Percentiles rank a stretch among this genome's conserved stretches.
These are phyloP conservation scores for Tetrapisispora namnaoensis DNA, from an alignment of 805 yeast genomes.

Conservation along the genomic window DNA sequence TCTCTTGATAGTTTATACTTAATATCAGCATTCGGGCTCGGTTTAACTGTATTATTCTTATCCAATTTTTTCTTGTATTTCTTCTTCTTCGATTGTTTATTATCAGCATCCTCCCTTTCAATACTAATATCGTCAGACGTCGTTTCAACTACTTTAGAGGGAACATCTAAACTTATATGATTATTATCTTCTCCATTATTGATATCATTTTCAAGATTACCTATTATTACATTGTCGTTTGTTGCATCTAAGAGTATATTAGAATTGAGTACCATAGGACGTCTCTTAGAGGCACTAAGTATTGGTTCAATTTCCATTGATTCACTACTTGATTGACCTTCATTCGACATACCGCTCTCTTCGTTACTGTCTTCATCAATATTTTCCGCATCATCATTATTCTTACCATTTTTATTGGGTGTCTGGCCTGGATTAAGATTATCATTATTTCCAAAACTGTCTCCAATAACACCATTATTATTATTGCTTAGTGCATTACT, in stretches of 20 bases:
- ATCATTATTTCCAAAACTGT: neutral
- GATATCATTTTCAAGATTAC: neutral
- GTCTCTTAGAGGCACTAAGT: neutral
- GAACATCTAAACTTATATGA: neutral
- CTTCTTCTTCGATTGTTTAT: neutral
- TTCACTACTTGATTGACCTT: neutral
- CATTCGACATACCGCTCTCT: neutral
- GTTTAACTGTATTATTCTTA: neutral
- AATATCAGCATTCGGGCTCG: conserved; percentile 8
- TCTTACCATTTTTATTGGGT: neutral
- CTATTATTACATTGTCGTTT: neutral
- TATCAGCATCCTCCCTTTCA: neutral
- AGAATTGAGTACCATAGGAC: neutral
- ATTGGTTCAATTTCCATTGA: neutral
- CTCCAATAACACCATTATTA: neutral
- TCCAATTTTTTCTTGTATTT: neutral
- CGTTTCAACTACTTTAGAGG: neutral
- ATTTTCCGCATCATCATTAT: neutral
- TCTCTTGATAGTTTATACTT: conserved; percentile 31
- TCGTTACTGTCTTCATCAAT: neutral
- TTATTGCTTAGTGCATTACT: neutral
- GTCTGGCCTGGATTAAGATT: no score
- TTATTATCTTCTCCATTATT: neutral
- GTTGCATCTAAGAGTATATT: neutral
- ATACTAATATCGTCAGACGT: neutral